Percentiles rank a stretch among this genome's conserved stretches.
Evolutionary conservation across 2,329 filamentous ascomycete genomes (phyloP).

Genomic region (Fragosphaeria purpurea): DNA sequence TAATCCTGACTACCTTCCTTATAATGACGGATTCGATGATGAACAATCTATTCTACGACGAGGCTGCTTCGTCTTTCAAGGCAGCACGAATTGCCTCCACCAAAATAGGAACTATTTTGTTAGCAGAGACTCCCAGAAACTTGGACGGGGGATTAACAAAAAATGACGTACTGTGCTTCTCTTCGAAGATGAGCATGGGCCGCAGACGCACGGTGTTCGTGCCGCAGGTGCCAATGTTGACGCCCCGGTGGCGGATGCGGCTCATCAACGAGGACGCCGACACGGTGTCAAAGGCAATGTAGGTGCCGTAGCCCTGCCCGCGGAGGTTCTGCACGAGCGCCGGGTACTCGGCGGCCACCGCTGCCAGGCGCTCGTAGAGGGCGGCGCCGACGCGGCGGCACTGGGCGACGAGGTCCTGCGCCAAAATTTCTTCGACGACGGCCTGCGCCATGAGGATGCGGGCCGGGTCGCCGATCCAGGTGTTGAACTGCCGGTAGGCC

Average conservation of each 20-base stretch:
- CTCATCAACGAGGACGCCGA: conserved; percentile 68
- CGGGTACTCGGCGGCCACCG: conserved; percentile 59
- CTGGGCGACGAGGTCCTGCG: conserved; percentile 63
- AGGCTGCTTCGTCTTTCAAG: too few species aligned
- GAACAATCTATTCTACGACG: too few species aligned
- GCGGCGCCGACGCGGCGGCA: conserved; percentile 71
- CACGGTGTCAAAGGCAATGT: conserved; percentile 78
- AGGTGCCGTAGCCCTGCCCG: conserved; percentile 80
- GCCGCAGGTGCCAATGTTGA: conserved; percentile 82
- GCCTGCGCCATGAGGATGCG: conserved; percentile 75
- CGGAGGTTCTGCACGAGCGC: conserved; percentile 70
- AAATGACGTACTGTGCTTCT: conserved; percentile 48
- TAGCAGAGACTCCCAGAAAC: too few species aligned
- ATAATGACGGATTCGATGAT: too few species aligned
- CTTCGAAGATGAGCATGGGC: conserved; percentile 87
- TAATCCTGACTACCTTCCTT: too few species aligned
- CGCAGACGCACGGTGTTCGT: conserved; percentile 63
- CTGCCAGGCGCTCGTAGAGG: conserved; percentile 59
- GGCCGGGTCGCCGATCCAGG: conserved; percentile 88
- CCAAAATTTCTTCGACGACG: conserved; percentile 69
- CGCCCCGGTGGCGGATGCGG: conserved; percentile 60
- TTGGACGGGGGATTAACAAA: too few species aligned
- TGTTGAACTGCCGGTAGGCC: conserved; percentile 93
- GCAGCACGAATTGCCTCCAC: too few species aligned
- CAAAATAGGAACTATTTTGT: too few species aligned